Evolutionary conservation across 495 filamentous ascomycete genomes (phyloP), one percentile per base, ranked within the genome.

Genomic region (Jackrogersella multiformis): DNA sequence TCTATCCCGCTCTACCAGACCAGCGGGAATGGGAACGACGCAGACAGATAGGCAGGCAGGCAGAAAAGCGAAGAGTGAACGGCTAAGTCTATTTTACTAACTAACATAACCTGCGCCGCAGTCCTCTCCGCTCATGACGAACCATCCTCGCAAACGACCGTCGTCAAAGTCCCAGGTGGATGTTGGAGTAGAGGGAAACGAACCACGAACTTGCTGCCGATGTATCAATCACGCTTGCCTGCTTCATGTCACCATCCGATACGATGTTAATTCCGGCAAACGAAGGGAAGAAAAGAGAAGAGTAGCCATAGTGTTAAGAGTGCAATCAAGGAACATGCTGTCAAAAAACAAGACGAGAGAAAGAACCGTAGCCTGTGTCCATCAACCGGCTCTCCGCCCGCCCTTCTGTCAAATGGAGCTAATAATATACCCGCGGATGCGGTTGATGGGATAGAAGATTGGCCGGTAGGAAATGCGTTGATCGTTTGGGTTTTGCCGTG

Each of bases 121-220:
- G 71, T n/a, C 69, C 66, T 28, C 42, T 65, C 9, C 72, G 72
- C 44, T 51, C 38, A 52, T 72, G 28, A 66, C n/a, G n/a, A n/a
- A n/a, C n/a, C n/a, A 48, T 23, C n/a, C 24, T 26, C 34, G 12
- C 24, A 23, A n/a, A 23, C 4, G 36, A 18, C 18, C 26, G 21
- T 34, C 15, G 15, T 18, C 28, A 34, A 39, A 15, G 21, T 15
- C 23, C 15, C n/a, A 18, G n/a, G 12, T 6, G 10, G 23, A 41
- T 18, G 9, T 44, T 23, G 23, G n/a, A n/a, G n/a, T n/a, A 5
- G 12, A 18, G 16, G 4, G 24, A 51, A 51, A 15, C 45, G 32
- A 49, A 13, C 20, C 56, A 41, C 38, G 48, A n/a, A 62, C 36
- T 36, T 44, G 35, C 36, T 13, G 20, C 36, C 8, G 46, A 42